Base-by-base conservation (phyloP, 129 eudicot species). In the Glebionis coronaria region DNA sequence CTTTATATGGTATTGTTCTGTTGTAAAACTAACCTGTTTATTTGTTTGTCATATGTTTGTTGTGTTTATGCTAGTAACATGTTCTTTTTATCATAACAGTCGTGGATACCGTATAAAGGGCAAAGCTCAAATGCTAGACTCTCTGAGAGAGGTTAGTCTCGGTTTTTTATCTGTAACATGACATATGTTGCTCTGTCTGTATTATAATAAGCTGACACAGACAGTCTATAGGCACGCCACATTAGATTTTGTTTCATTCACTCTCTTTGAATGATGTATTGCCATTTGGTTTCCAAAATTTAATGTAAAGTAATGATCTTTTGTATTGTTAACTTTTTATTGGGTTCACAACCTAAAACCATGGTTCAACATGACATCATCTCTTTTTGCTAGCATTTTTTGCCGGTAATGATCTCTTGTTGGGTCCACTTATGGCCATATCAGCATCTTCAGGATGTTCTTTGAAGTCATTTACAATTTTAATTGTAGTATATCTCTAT, bases 81-180 rank as follows among this genome's bases (percentile, higher is more conserved):
- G 49, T 66, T 61, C 8, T 25, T 45, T 38, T 70, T 56, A 40
- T 62, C 44, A 66, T 72, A 60, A 68, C n/a, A 94, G 99, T 81
- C 97, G 15, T 94, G 99, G 99, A 84, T 90, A 70, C 99, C 99
- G 1, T 94, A 90, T 65, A 90, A 83, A 84, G 99, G 90, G 31
- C 92, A 88, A 57, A 85, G 78, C 77, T 84, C 94, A 49, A 87
- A 79, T 81, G 86, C 90, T 1, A 84, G 90, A 76, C 71, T 86
- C 60, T 82, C 97, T 10, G 99, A 87, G 77, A 84, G 78, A 94
- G 99, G 99, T 93, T 56, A 68, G 82, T 56, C 65, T 69, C 42
- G 5, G 16, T 55, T 54, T 59, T 58, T 67, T 67, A 35, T 35
- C 6, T 9, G 9, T 35, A 35, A 35, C 9, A 5, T 35, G 42